These are phyloP conservation scores for Mucor racemosus DNA, from an alignment of 371 early-diverging fungal genomes.

Conservation along the genomic window DNA sequence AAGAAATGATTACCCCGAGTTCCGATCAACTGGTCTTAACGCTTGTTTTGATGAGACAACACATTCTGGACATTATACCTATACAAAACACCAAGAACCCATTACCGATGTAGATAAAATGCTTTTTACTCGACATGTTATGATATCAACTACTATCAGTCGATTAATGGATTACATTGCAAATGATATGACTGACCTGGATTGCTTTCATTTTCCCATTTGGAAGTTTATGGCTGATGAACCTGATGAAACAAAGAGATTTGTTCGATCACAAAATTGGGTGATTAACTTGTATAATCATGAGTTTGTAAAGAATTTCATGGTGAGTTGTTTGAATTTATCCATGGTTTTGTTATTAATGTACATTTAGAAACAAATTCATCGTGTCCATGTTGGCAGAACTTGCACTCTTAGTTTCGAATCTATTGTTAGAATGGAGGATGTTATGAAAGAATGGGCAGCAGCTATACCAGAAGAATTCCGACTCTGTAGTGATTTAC, in stretches of 20 bases:
- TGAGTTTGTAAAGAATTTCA: slow-evolving; percentile 8
- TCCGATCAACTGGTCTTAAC: neutral
- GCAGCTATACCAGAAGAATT: slow-evolving; percentile 11
- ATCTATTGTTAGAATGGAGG: slow-evolving; percentile 16
- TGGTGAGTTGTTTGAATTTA: neutral
- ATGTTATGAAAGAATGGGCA: slow-evolving; percentile 14
- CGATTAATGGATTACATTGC: slow-evolving; percentile 7
- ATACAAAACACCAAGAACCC: neutral
- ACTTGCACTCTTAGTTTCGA: slow-evolving; percentile 24
- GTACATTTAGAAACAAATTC: slow-evolving; percentile 1
- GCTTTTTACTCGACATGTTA: slow-evolving; percentile 11
- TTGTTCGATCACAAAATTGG: slow-evolving; percentile 6
- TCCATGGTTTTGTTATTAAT: neutral
- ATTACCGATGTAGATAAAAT: neutral
- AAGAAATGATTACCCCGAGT: neutral
- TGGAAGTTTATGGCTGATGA: slow-evolving; percentile 16
- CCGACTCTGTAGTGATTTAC: slow-evolving; percentile 11
- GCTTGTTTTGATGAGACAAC: neutral
- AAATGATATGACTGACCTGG: neutral
- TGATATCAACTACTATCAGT: neutral
- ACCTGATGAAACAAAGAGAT: neutral
- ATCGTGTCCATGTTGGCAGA: slow-evolving; percentile 19
- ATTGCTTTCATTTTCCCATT: neutral
- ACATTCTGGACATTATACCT: neutral
- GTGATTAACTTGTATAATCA: slow-evolving; percentile 7